phyloP scores from a whole-genome alignment of 2,329 filamentous ascomycete species.

The Apiospora aurea region DNA sequence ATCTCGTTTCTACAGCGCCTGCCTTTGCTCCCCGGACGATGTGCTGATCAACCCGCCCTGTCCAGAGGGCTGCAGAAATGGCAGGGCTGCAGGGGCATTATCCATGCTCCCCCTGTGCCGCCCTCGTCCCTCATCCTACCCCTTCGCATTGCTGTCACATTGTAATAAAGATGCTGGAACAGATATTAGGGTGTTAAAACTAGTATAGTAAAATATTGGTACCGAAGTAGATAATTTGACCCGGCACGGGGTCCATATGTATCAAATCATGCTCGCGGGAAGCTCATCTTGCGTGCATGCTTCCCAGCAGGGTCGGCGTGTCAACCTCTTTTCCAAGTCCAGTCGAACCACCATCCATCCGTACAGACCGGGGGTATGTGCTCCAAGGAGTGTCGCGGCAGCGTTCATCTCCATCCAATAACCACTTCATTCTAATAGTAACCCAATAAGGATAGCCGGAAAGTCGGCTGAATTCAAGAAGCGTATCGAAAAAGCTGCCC shows the following conservation, averaged over 20 bases:
- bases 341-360: constrained; percentile 11
- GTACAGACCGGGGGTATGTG: neutral
- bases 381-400: constrained; percentile 20
- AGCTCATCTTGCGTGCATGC: neutral
- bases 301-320: neutral
- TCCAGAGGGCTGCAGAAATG: constrained; percentile 14
- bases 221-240: constrained; percentile 18
- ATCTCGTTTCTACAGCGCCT: constrained; percentile 3
- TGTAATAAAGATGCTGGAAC: neutral
- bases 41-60: neutral
- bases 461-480: constrained; percentile 12
- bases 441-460: constrained; percentile 17
- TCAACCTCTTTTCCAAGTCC: neutral
- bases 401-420: constrained; percentile 19
- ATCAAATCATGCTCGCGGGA: neutral
- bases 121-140: neutral
- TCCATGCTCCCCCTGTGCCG: neutral
- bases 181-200: neutral
- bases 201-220: constrained; percentile 18
- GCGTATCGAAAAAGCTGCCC: constrained; percentile 24
- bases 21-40: neutral
- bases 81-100: neutral
- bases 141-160: neutral
- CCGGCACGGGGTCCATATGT: constrained; percentile 9
- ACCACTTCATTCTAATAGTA: constrained; percentile 22